These are phyloP conservation scores for Kwoniella sp. DNA, from an alignment of 768 basidiomycete species.

Conservation along the genomic window DNA sequence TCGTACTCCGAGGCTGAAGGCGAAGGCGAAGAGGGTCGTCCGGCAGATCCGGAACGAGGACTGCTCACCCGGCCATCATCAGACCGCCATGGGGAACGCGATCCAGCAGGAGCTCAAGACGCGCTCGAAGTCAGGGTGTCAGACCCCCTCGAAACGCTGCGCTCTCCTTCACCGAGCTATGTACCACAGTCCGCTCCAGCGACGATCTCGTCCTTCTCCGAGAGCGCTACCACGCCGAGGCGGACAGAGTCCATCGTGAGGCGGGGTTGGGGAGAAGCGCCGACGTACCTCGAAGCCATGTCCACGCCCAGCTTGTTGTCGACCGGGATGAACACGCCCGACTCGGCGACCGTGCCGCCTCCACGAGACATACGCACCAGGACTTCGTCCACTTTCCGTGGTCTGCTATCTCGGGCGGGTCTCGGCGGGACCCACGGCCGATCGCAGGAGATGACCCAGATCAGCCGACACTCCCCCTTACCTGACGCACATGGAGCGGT, in stretches of 20 bases:
- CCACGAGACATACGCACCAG: slow-evolving; percentile 14
- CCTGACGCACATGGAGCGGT: too few relatives aligned
- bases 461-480: too few relatives aligned
- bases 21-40: not conserved
- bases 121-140: too few relatives aligned
- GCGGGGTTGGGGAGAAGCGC: slow-evolving; percentile 39
- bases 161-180: too few relatives aligned
- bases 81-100: too few relatives aligned
- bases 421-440: too few relatives aligned
- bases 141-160: too few relatives aligned
- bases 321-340: not conserved
- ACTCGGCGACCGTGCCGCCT: slow-evolving; percentile 7
- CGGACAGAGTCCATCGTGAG: slow-evolving; percentile 11
- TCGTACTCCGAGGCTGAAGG: slow-evolving; percentile 3
- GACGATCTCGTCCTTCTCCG: too few relatives aligned
- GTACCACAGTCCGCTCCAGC: not conserved
- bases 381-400: slow-evolving; percentile 32
- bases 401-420: slow-evolving; percentile 26
- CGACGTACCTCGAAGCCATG: slow-evolving; percentile 44
- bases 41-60: not conserved
- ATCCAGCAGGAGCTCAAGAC: too few relatives aligned
- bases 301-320: slow-evolving; percentile 15
- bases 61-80: too few relatives aligned
- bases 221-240: too few relatives aligned
- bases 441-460: too few relatives aligned